Base-by-base conservation (phyloP, 306 rosid species). In the Sophora flavescens region DNA sequence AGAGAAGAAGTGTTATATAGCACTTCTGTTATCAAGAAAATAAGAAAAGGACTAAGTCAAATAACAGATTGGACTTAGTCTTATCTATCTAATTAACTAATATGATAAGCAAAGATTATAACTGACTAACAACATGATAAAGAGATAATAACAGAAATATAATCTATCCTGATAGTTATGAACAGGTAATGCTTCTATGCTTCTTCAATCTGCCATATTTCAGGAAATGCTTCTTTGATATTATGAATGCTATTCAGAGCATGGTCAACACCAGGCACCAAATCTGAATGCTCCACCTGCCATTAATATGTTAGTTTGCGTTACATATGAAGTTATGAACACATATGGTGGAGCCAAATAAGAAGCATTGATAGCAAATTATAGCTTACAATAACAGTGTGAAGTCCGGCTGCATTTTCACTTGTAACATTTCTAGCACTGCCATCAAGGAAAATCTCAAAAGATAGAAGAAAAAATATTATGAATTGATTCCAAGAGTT, bases 401-500 rank as follows among this genome's bases (percentile, higher is more conserved):
- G 86, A 79, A 93, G 89, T 75, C 97, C 91, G 32, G 86, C 93
- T 79, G 79, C 89, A 80, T 91, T 93, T 68, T 89, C 98, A 60
- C 88, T 89, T 56, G 87, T 93, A 75, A 93, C 81, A 76, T 93
- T 93, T 88, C 91, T 83, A 50, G 59, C 73, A 78, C 98, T 93
- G 72, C 89, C 98, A 68, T 93, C 95, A 16, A 91, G 85, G 92
- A 93, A 93, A 80, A 93, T 73, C 98, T 93, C 89, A 85, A 63
- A 33, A 68, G 56, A 58, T 69, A 50, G 16, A 48, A 70, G 70
- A 15, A 45, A 63, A 59, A 68, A 45, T 57, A 3, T 60, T 9
- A 28, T 78, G 33, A 77, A 72, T 36, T 65, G 47, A 51, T 58
- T 81, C 51, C 42, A 8, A 39, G 74, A 60, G 22, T 79, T 72